Percentiles rank a stretch among this genome's conserved stretches.
Conservation (phyloP, 257 asterid genomes). For the Solanum chilense region DNA sequence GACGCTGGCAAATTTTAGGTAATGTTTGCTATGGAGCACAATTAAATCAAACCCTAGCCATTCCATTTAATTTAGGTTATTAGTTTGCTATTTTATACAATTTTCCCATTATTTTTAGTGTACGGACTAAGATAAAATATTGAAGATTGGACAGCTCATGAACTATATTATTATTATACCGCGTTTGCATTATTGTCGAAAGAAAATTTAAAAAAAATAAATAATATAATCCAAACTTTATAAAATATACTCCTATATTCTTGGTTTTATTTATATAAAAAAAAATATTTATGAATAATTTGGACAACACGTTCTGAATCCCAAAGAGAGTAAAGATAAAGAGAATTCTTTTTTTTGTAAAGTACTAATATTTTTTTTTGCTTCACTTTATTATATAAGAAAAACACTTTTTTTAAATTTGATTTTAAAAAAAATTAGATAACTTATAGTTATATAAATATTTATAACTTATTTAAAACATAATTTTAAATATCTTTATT, state of each 20-base stretch:
- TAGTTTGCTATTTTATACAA: too few relatives aligned
- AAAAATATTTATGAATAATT: background rate
- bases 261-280: background rate
- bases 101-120: background rate
- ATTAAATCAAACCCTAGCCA: too few relatives aligned
- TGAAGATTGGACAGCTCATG: background rate
- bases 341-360: background rate
- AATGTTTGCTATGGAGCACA: too few relatives aligned
- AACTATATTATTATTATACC: background rate
- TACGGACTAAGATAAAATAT: background rate
- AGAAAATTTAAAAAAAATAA: background rate
- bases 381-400: background rate
- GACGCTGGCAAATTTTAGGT: too few relatives aligned
- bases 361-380: background rate
- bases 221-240: background rate
- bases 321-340: background rate
- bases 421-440: accelerated
- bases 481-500: too few relatives aligned
- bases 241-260: background rate
- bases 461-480: too few relatives aligned
- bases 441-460: too few relatives aligned
- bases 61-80: too few relatives aligned
- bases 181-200: background rate
- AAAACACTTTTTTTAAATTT: too few relatives aligned
- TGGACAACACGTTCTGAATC: background rate